Percentiles rank a stretch among this genome's conserved stretches.
Evolutionary conservation across 1,284 basidiomycete species (phyloP).

Genomic region (Cryptococcus depauperatus): DNA sequence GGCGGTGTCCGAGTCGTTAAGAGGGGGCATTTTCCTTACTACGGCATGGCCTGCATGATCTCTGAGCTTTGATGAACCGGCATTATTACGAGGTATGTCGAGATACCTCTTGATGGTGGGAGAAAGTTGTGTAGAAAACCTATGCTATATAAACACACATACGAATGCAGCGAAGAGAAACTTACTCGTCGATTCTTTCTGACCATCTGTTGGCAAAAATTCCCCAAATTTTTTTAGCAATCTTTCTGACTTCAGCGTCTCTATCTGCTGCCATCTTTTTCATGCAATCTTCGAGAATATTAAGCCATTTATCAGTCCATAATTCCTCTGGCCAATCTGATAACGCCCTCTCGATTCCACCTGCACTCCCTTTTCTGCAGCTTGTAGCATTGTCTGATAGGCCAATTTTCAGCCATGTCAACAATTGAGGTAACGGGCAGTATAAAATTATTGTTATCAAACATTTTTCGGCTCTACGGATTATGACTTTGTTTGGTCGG

Average conservation of each 20-base stretch:
- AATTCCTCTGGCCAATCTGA: slow-evolving; percentile 32
- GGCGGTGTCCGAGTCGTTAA: slow-evolving; percentile 5
- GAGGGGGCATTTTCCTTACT: not conserved
- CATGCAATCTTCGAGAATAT: slow-evolving; percentile 43
- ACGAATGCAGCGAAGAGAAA: slow-evolving; percentile 3
- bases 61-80: slow-evolving; percentile 16
- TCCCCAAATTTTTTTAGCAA: slow-evolving; percentile 45
- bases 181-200: slow-evolving; percentile 46
- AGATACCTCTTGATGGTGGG: slow-evolving; percentile 47
- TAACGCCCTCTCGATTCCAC: slow-evolving; percentile 26
- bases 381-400: slow-evolving; percentile 43
- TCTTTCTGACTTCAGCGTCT: slow-evolving; percentile 47
- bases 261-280: slow-evolving; percentile 46
- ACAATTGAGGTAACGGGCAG: slow-evolving; percentile 40
- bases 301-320: slow-evolving; percentile 33
- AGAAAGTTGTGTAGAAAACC: slow-evolving; percentile 46
- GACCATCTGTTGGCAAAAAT: slow-evolving; percentile 44
- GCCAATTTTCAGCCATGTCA: slow-evolving; percentile 41
- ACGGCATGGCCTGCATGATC: slow-evolving; percentile 1
- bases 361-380: slow-evolving; percentile 36
- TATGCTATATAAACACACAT: slow-evolving; percentile 17
- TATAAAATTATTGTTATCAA: slow-evolving; percentile 45
- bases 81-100: slow-evolving; percentile 32
- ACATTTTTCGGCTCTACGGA: slow-evolving; percentile 47
- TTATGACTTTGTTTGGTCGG: slow-evolving; percentile 48